Base-by-base conservation (phyloP, 1,284 basidiomycete species). In the Ustilago esculenta region DNA sequence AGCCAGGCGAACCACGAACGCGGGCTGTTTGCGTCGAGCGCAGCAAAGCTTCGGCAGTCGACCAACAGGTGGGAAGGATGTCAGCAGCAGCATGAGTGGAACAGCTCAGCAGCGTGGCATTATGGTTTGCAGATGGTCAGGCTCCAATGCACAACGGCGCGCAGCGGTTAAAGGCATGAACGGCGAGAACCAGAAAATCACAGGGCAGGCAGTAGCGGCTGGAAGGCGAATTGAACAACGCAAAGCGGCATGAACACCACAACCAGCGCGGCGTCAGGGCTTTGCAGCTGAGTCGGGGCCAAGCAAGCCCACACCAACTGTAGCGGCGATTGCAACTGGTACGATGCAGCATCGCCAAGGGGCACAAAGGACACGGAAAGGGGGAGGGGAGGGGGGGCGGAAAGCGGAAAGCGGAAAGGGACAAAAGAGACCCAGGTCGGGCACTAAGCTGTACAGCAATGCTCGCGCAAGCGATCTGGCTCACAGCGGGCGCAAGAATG, bases 91-190 rank as follows among this genome's bases (percentile, higher is more conserved):
- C 15, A 9, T n/a, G 24, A 33, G 3, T 21, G 20, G 20, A 45
- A 23, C 20, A 33, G 23, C 21, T 36, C 21, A 15, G 33, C 24
- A 36, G n/a, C 17, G 44, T 46, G 44, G 44, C 44, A 46, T 37
- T 25, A 17, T 29, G 25, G 6, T 33, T 34, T 10, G 27, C 36
- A 25, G 46, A 39, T 21, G 35, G 18, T 18, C n/a, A 39, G 5
- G 46, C 46, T 40, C 46, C 36, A 29, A 48, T 48, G 46, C 46
- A 48, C 29, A 30, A 11, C 36, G 37, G 47, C 36, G 47, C 29
- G 20, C 47, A 49, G 29, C 34, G 23, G 8, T 18, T 17, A 39
- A n/a, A 11, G 17, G 40, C 24, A 24, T 17, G 24, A 14, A 18
- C 5, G 20, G 35, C 15, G 34, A 44, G 7, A 11, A 29, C 2